Evolutionary conservation across 352 stramenopile genomes (phyloP).

Genomic region (Globisporangium paroecandrum): DNA sequence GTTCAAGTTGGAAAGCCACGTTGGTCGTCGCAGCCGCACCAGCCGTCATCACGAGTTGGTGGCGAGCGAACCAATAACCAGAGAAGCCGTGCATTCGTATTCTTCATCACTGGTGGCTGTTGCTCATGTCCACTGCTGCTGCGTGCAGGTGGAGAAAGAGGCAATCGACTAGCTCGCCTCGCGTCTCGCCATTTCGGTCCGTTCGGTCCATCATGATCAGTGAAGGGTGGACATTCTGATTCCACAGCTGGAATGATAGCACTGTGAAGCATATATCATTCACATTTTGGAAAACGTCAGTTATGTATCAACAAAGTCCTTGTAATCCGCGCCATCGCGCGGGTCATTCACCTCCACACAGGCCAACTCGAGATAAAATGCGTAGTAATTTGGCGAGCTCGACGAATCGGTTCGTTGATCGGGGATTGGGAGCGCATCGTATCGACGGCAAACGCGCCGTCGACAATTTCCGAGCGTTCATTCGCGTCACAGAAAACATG

Average conservation of each 20-base stretch:
- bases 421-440: not conserved
- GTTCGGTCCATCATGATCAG: not conserved
- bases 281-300: too few relatives aligned
- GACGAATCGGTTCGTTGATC: too few relatives aligned
- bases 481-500: not conserved
- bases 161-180: not conserved
- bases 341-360: too few relatives aligned
- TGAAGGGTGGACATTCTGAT: not conserved
- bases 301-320: too few relatives aligned
- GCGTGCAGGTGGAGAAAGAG: too few relatives aligned
- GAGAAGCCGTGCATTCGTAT: not conserved
- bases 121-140: not conserved
- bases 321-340: too few relatives aligned
- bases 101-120: not conserved
- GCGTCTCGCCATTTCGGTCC: not conserved
- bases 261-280: too few relatives aligned
- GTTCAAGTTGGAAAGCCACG: constrained; percentile 3
- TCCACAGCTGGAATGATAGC: too few relatives aligned
- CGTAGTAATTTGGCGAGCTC: too few relatives aligned
- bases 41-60: not conserved
- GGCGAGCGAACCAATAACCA: not conserved
- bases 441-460: not conserved
- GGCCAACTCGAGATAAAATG: too few relatives aligned
- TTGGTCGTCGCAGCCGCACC: not conserved
- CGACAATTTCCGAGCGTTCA: too few relatives aligned